phyloP scores from a whole-genome alignment of 306 rosid genomes.

The Vachellia collinsii region DNA sequence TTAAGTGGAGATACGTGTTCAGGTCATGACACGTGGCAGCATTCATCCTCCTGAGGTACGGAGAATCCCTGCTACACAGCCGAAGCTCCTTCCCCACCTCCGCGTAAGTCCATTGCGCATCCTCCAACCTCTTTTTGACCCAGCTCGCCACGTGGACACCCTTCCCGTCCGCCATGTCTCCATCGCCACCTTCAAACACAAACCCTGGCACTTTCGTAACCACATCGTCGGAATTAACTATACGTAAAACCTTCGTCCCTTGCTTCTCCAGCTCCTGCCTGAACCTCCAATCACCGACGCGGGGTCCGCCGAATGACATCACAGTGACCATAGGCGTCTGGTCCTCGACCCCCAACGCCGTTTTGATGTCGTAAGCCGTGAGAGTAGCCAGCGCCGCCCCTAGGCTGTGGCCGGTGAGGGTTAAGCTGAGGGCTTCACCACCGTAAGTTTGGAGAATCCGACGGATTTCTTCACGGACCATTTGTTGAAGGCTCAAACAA shows the following conservation, averaged over 20 bases:
- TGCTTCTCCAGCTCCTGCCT: conserved; percentile 47
- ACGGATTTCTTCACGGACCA: conserved; percentile 56
- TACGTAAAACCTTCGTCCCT: conserved; percentile 68
- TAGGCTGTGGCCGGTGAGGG: conserved; percentile 89
- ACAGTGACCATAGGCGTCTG: conserved; percentile 61
- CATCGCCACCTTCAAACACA: conserved; percentile 38
- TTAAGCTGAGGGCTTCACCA: conserved; percentile 63
- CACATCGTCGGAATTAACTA: conserved; percentile 73
- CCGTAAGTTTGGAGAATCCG: conserved; percentile 53
- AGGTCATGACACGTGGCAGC: conserved; percentile 71
- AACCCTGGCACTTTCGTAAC: conserved; percentile 78
- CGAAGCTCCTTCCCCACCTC: conserved; percentile 77
- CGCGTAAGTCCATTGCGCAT: conserved; percentile 56
- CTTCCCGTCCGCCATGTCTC: background rate
- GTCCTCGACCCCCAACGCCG: conserved; percentile 6
- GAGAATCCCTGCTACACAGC: conserved; percentile 67
- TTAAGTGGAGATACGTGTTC: conserved; percentile 66
- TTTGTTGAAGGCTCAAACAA: conserved; percentile 58
- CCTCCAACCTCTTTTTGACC: conserved; percentile 58
- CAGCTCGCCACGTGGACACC: conserved; percentile 47
- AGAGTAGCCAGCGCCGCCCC: conserved; percentile 91
- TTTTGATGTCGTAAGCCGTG: conserved; percentile 59
- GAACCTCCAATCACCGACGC: conserved; percentile 62
- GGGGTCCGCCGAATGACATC: conserved; percentile 80
- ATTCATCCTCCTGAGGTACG: conserved; percentile 48